Conservation (phyloP, 371 early-diverging fungal species). For the Mucor mucedo region DNA sequence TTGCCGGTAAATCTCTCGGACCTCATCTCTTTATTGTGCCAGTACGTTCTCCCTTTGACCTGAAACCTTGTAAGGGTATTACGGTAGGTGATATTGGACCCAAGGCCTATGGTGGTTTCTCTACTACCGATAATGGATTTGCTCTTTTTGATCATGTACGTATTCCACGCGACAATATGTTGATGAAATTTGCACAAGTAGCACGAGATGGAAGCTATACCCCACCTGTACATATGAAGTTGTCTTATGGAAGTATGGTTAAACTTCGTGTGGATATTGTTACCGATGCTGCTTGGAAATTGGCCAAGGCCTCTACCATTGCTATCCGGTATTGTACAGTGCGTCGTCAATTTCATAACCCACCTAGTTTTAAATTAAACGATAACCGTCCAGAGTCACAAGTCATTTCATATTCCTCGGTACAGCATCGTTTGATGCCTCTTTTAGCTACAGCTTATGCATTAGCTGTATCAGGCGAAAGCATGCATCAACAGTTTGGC, state of each 20-base stretch:
- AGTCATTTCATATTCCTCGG: slow-evolving; percentile 77
- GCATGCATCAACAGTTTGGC: slow-evolving; percentile 56
- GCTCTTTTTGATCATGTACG: slow-evolving; percentile 73
- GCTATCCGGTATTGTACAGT: slow-evolving; percentile 75
- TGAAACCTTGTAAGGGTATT: slow-evolving; percentile 75
- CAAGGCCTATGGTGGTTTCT: slow-evolving; percentile 73
- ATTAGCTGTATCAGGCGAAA: slow-evolving; percentile 63
- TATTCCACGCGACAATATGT: slow-evolving; percentile 80
- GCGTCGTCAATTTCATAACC: slow-evolving; percentile 69
- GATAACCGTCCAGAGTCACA: slow-evolving; percentile 57
- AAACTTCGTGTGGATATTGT: slow-evolving; percentile 73
- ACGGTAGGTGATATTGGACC: slow-evolving; percentile 88
- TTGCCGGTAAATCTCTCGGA: slow-evolving; percentile 76
- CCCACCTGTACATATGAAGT: slow-evolving; percentile 58
- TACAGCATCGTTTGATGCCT: slow-evolving; percentile 77
- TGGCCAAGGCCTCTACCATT: slow-evolving; percentile 70
- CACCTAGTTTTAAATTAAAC: slow-evolving; percentile 12
- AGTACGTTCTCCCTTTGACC: slow-evolving; percentile 71
- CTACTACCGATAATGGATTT: slow-evolving; percentile 83
- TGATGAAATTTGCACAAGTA: slow-evolving; percentile 80
- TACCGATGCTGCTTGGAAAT: slow-evolving; percentile 50
- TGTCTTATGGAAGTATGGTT: slow-evolving; percentile 82
- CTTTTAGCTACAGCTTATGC: slow-evolving; percentile 72
- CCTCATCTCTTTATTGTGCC: slow-evolving; percentile 87
- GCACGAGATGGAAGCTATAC: slow-evolving; percentile 68